phyloP scores from a whole-genome alignment of 345 rosid species.

The Fremontodendron californicum region DNA sequence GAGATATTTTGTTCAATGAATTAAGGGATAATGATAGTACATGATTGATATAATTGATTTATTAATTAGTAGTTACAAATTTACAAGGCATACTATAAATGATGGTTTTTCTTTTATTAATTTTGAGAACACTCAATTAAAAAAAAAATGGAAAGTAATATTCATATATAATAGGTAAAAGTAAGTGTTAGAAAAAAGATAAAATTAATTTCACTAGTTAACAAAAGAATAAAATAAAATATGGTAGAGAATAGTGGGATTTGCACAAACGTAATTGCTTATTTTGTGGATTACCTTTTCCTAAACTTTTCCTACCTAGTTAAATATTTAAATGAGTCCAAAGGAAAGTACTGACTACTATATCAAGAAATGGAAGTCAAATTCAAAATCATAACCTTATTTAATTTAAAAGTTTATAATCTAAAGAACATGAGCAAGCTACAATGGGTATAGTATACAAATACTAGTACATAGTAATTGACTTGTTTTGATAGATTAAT shows the following conservation, averaged over 20 bases:
- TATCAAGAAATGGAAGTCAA: no score
- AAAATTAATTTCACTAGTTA: not conserved
- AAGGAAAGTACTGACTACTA: no score
- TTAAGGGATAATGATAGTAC: not conserved
- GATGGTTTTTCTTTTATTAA: not conserved
- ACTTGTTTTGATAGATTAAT: no score
- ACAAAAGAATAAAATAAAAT: not conserved
- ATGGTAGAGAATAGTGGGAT: not conserved
- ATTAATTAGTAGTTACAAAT: not conserved
- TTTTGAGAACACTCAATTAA: not conserved
- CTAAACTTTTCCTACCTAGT: not conserved
- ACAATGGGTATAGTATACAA: no score
- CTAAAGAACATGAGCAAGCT: no score
- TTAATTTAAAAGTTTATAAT: no score
- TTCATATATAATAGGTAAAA: not conserved
- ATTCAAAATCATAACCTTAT: no score
- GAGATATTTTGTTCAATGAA: not conserved
- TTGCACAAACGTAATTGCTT: not conserved
- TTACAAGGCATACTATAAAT: not conserved
- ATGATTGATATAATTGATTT: not conserved
- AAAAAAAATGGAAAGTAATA: not conserved
- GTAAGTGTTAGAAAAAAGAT: not conserved
- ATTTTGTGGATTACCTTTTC: not conserved
- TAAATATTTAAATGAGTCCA: no score
- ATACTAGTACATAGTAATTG: no score